Evolutionary conservation across 495 filamentous ascomycete genomes (phyloP), one percentile per base, ranked within the genome.

Genomic region (Wilcoxina mikolae): DNA sequence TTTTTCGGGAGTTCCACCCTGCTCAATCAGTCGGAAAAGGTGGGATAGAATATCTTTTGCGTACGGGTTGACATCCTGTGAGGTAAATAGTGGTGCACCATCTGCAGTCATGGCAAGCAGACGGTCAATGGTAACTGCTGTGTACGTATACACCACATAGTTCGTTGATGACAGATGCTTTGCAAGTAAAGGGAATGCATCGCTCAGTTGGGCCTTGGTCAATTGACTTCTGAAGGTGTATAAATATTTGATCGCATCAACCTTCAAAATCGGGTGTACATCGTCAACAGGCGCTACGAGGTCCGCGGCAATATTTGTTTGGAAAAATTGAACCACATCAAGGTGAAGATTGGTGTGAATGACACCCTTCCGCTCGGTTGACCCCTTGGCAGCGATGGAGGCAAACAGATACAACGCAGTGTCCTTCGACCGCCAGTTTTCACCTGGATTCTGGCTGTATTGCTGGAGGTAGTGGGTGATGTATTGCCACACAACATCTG

Each of bases 61-160:
- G 61, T 89, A 80, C 0, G 80, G 80, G 33, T 80, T 76, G 27
- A 99, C 83, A 50, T 83, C 81, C 15, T 70, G 70, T 17, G 81
- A 76, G 3, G 79, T 71, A 58, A 96, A 85, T 23, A 95, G 73
- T 29, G 87, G 83, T 55, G 82, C 73, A 33, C 82, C 80, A 29
- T 77, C 76, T 64, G 87, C 75, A n/a, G 77, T 79, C 58, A 95
- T 76, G 64, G 79, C 87, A 22, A 99, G 75, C 0, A 84, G 82
- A 28, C 93, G 77, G 70, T 99, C 93, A 22, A 96, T 79, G 2
- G 89, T 84, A 65, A 96, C 95, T 0, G 91, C 85, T 28, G 93
- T 88, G 58, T 96, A 99, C 0, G 88, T 95, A 68, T 96, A 94
- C 17, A 96, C 86, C 50, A 96, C 89, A 64, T 94, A 95, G 65